Evolutionary conservation across 2,329 filamentous ascomycete genomes (phyloP), one percentile per base, ranked within the genome.

Genomic region (Torrubiellomyces zombiae): DNA sequence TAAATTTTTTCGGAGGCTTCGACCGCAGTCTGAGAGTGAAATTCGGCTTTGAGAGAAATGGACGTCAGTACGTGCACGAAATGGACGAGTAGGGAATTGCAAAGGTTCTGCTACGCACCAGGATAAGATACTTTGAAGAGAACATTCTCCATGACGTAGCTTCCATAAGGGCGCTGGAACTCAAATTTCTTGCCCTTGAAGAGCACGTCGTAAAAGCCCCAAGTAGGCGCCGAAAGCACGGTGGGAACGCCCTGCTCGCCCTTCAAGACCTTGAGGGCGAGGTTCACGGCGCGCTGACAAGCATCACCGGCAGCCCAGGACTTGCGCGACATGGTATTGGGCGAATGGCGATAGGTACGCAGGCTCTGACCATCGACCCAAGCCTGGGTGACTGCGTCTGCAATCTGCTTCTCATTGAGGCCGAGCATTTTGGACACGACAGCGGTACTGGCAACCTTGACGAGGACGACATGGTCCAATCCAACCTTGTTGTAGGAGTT

Each of bases 141-240:
- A 32, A 98, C 83, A 47, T 95, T 98, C 72, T 98, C 89, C 89
- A 98, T 98, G 38, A 98, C 89, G 55, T 98, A 98, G 64, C 79
- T 92, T 48, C 85, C 86, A 48, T 98, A 98, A 30, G 76, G 73
- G 34, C 89, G 75, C 65, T 95, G 86, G 67, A 94, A 98, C 53
- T 83, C 63, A 51, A 98, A 98, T 56, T 80, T 80, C 44, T 91
- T 82, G 57, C 83, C 83, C 62, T 85, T 81, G 67, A 95, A 98
- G 36, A 91, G 69, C 37, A 95, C 85, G 48, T 98, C 89, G 59
- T 98, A 98, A 69, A 95, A 98, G 31, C 89, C 89, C 89, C 89
- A 98, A 30, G 75, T 74, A 18, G 83, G 83, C 7, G 86, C 83
- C 24, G 82, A 89, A 31, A 98, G 72, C 21, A 95, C 85, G 6